A percentile compares a stretch with the other conserved stretches of the same genome.
phyloP scores from a whole-genome alignment of 495 filamentous ascomycete species.

The Entonaema liquescens region DNA sequence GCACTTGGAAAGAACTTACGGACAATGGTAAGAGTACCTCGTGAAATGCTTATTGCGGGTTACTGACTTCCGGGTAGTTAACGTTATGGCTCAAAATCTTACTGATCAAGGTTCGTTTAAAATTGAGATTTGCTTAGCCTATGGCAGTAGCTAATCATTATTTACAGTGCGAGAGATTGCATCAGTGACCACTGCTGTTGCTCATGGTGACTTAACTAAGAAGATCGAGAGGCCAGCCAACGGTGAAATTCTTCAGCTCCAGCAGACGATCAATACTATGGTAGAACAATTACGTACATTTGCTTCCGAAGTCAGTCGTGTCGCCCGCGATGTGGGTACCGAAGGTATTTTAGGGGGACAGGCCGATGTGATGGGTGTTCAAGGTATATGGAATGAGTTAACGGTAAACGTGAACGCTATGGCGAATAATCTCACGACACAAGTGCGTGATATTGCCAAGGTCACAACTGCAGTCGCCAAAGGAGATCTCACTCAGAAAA shows the following conservation, averaged over 20 bases:
- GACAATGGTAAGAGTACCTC: conserved; percentile 75
- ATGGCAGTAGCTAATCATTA: conserved; percentile 26
- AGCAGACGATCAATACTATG: conserved; percentile 99
- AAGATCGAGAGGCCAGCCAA: conserved; percentile 95
- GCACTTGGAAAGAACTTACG: conserved; percentile 98
- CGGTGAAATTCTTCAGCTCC: conserved; percentile 94
- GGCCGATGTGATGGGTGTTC: conserved; percentile 88
- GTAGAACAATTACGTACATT: conserved; percentile 97
- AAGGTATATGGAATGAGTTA: conserved; percentile 92
- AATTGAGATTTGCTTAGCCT: background rate
- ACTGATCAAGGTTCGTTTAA: conserved; percentile 62
- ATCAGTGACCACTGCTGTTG: conserved; percentile 93
- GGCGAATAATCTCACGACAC: conserved; percentile 96
- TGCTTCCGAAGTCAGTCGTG: conserved; percentile 94
- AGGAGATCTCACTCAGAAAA: conserved; percentile 96
- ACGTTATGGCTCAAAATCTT: conserved; percentile 89
- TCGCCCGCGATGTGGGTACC: conserved; percentile 95
- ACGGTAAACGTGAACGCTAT: conserved; percentile 99
- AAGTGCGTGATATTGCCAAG: conserved; percentile 97
- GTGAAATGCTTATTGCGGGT: background rate
- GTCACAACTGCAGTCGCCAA: conserved; percentile 98
- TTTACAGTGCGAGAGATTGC: conserved; percentile 89
- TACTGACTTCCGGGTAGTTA: conserved; percentile 66
- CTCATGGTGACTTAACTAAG: conserved; percentile 93
- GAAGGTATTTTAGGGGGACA: conserved; percentile 97